Percentiles rank a stretch among this genome's conserved stretches.
phyloP scores from a whole-genome alignment of 129 eudicot genomes.

The Cynara cardunculus region DNA sequence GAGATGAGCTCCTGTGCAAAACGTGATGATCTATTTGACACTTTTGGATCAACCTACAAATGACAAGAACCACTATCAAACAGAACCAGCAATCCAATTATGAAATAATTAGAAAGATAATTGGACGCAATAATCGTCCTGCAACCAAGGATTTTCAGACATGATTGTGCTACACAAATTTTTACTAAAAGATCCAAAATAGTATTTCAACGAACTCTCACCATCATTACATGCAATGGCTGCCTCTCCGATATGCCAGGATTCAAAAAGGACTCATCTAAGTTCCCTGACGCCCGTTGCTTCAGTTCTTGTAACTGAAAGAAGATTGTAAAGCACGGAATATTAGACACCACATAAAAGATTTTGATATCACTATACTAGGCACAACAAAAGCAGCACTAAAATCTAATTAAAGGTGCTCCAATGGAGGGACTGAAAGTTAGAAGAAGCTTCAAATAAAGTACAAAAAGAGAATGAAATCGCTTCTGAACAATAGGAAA shows the following conservation, averaged over 20 bases:
- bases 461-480: not conserved
- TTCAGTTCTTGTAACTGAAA: constrained; percentile 79
- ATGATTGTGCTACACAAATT: not conserved
- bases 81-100: not conserved
- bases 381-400: not conserved
- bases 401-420: not conserved
- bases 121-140: not conserved
- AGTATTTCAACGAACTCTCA: constrained; percentile 31
- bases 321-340: not conserved
- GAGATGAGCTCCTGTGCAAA: constrained; percentile 78
- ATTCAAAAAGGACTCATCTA: constrained; percentile 65
- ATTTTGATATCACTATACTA: not conserved
- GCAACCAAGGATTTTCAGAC: not conserved
- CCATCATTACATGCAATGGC: constrained; percentile 98
- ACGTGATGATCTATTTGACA: constrained; percentile 63
- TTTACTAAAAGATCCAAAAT: not conserved
- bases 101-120: not conserved
- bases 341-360: not conserved
- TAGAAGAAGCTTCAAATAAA: too few relatives aligned
- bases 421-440: not conserved
- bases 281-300: constrained; percentile 83
- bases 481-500: not conserved
- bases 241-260: constrained; percentile 95
- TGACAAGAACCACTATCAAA: not conserved
- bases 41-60: constrained; percentile 26